Evolutionary conservation across 2,329 filamentous ascomycete genomes (phyloP), one percentile per base, ranked within the genome.

Genomic region (Leptographium flavum): DNA sequence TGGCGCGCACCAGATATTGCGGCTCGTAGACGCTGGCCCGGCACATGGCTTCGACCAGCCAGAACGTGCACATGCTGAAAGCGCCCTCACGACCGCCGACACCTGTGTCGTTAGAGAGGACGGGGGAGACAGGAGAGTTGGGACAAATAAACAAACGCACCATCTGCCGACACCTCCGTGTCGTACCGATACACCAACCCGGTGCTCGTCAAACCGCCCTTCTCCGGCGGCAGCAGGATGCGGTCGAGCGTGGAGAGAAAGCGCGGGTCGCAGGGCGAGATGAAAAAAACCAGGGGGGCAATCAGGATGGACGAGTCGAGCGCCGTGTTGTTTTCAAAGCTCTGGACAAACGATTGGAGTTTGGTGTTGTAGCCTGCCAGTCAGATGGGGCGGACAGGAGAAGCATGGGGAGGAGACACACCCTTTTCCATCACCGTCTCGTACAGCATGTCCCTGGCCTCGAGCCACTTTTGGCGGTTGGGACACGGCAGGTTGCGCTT

Each of bases 11-110:
- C 19, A 80, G 63, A 52, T 83, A 83, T 50, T 74, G 78, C n/a
- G 67, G 65, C 51, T 83, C 76, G 58, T 82, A 81, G 40, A 69
- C 64, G 52, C 72, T 65, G 52, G 81, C 81, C 28, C 83, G 71
- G 27, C 81, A 84, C 62, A 87, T 71, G 22, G 83, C 81, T 61
- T 87, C 83, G 13, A 87, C 81, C 0, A 87, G 73, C 83, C 83
- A 87, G 58, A 87, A 87, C 1, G 82, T 87, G 56, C 82, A 86
- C 81, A 87, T 87, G 55, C 73, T 79, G 57, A 87, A 87, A 19
- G 82, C 81, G 21, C 83, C 83, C 61, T 87, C 83, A 43, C 73
- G 69, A 17, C 83, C 83, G 32, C 81, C 81, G 9, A 87, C 80
- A 27, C 81, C 80, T 82, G 52, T 46, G 23, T 42, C 46, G 21